Evolutionary conservation across 2,329 filamentous ascomycete genomes (phyloP).

Genomic region (Furcasterigmium sp.): DNA sequence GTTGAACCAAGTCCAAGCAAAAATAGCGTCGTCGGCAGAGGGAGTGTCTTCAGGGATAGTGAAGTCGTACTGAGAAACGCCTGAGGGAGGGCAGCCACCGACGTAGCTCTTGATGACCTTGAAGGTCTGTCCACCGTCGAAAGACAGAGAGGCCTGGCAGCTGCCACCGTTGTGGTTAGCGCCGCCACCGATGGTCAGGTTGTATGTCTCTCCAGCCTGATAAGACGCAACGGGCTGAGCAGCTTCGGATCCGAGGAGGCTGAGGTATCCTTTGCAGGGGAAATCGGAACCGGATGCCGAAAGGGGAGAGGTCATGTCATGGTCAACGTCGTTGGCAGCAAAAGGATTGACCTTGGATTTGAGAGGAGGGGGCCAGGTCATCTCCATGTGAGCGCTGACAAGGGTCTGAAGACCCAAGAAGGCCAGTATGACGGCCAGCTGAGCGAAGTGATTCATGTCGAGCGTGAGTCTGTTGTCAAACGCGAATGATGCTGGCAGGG

Average conservation of each 20-base stretch:
- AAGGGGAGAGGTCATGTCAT: constrained; percentile 67
- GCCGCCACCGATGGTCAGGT: constrained; percentile 58
- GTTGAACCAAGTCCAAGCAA: constrained; percentile 78
- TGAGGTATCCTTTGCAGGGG: constrained; percentile 66
- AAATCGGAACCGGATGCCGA: constrained; percentile 56
- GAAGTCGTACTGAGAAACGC: constrained; percentile 55
- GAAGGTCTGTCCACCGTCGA: constrained; percentile 66
- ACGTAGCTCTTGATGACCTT: constrained; percentile 59
- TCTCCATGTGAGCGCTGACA: constrained; percentile 51
- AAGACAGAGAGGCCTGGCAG: constrained; percentile 71
- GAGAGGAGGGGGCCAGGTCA: constrained; percentile 47
- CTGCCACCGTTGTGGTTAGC: constrained; percentile 65
- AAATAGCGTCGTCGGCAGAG: constrained; percentile 50
- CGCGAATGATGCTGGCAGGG: no score
- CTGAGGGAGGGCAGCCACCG: constrained; percentile 44
- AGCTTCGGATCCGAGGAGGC: constrained; percentile 38
- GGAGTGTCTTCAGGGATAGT: constrained; percentile 59
- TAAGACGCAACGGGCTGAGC: constrained; percentile 56
- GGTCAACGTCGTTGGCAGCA: constrained; percentile 51
- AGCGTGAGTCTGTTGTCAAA: constrained; percentile 16
- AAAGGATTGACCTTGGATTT: constrained; percentile 47
- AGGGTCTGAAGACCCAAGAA: constrained; percentile 25
- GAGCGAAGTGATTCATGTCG: constrained; percentile 32
- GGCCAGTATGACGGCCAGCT: constrained; percentile 35
- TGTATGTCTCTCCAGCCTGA: constrained; percentile 54